These are phyloP conservation scores for Camelina hispida DNA, from an alignment of 345 rosid species.

Conservation along the genomic window DNA sequence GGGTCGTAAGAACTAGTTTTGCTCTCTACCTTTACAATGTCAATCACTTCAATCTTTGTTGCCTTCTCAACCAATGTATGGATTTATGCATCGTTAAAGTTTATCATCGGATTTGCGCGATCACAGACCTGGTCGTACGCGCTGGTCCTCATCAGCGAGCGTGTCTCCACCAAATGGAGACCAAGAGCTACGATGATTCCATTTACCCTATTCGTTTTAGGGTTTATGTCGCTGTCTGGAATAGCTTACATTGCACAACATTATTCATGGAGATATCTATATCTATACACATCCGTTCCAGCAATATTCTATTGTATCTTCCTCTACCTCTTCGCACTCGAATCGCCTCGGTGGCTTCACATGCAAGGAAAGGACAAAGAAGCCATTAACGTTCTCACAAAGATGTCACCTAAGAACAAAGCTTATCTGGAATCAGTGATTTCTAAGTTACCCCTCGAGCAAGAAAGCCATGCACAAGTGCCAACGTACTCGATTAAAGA, in stretches of 20 bases:
- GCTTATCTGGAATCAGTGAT: slow-evolving; percentile 32
- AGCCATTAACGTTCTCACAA: slow-evolving; percentile 42
- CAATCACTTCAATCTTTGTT: slow-evolving; percentile 47
- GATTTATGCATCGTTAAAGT: slow-evolving; percentile 52
- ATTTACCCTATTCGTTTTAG: slow-evolving; percentile 53
- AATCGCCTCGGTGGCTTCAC: slow-evolving; percentile 66
- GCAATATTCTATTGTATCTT: slow-evolving; percentile 43
- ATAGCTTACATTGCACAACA: slow-evolving; percentile 45
- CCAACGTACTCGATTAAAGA: slow-evolving; percentile 34
- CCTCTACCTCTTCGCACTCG: slow-evolving; percentile 44
- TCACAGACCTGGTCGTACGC: slow-evolving; percentile 53
- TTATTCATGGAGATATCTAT: slow-evolving; percentile 59
- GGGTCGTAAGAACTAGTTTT: slow-evolving; percentile 69
- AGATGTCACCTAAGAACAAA: slow-evolving; percentile 23
- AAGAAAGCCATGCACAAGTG: slow-evolving; percentile 1
- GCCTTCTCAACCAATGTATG: slow-evolving; percentile 52
- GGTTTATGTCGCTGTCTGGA: slow-evolving; percentile 57
- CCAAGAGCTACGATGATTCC: slow-evolving; percentile 55
- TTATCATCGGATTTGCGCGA: slow-evolving; percentile 54
- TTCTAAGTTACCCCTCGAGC: slow-evolving; percentile 3
- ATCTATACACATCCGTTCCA: slow-evolving; percentile 50
- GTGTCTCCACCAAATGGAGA: slow-evolving; percentile 52
- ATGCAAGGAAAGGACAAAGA: slow-evolving; percentile 48
- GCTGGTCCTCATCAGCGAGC: slow-evolving; percentile 51
- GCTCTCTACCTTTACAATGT: slow-evolving; percentile 52